These are phyloP conservation scores for Tuber borchii DNA, from an alignment of 495 filamentous ascomycete genomes.

Conservation along the genomic window DNA sequence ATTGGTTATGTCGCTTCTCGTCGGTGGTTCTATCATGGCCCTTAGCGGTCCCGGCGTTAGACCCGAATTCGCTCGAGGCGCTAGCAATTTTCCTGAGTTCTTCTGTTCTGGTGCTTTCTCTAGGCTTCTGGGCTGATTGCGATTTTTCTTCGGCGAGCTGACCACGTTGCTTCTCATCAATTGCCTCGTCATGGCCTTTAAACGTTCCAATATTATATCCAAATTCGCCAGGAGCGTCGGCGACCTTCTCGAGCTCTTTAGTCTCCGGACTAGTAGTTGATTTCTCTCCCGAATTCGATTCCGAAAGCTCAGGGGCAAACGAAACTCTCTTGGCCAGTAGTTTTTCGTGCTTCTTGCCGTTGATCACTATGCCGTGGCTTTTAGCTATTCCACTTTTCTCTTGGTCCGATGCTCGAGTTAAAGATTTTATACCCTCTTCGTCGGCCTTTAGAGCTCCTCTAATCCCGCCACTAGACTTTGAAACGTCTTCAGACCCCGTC, in stretches of 20 bases:
- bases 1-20: neutral
- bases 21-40: neutral
- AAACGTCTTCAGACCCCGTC: neutral
- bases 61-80: neutral
- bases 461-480: neutral
- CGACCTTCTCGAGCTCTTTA: neutral
- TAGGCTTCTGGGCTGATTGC: neutral
- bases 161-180: constrained; percentile 3
- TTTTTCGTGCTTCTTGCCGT: neutral
- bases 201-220: neutral
- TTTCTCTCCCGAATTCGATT: neutral
- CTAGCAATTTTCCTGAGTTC: neutral
- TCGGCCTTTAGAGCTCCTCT: neutral
- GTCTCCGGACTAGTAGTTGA: neutral
- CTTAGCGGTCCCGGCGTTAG: neutral
- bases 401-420: neutral
- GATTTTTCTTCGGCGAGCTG: neutral
- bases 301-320: neutral
- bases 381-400: neutral
- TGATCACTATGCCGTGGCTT: neutral
- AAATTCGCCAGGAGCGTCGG: neutral
- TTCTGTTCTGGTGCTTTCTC: neutral
- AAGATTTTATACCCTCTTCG: neutral
- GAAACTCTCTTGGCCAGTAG: neutral
- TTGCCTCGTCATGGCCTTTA: neutral